phyloP scores from a whole-genome alignment of 176 grass and related monocot genomes.

The Aegilops longissima region DNA sequence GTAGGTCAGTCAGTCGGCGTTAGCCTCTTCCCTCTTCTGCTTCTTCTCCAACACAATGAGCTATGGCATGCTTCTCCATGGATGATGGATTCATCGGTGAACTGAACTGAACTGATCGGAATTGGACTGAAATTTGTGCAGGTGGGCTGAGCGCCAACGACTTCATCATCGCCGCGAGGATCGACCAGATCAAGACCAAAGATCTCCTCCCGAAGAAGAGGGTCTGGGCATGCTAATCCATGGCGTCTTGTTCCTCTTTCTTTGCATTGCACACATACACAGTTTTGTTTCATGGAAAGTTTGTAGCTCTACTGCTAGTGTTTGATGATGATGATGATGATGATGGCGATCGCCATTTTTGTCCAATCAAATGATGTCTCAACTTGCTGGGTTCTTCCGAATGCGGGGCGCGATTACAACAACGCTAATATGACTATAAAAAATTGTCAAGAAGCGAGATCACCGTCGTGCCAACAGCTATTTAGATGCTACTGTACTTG shows the following conservation, averaged over 20 bases:
- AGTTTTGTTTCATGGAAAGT: neutral
- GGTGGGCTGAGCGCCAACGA: conserved; percentile 63
- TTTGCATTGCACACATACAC: neutral
- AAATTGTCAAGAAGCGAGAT: neutral
- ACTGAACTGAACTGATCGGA: neutral
- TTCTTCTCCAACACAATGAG: neutral
- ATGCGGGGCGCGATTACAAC: neutral
- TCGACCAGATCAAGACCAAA: conserved; percentile 56
- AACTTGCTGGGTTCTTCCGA: neutral
- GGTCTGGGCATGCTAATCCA: conserved; percentile 51
- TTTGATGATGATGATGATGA: neutral
- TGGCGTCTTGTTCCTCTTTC: no score
- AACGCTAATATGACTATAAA: neutral
- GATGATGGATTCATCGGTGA: neutral
- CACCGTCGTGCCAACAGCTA: neutral
- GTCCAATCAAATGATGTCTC: neutral
- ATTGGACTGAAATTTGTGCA: neutral
- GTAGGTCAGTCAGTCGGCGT: neutral
- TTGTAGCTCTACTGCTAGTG: neutral
- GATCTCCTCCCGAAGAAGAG: conserved; percentile 80
- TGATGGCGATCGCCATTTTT: neutral
- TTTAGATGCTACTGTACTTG: neutral
- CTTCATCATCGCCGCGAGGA: conserved; percentile 64
- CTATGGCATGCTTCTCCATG: neutral
- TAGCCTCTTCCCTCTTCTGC: neutral